Conservation (phyloP, 2,329 filamentous ascomycete species). For the Hypoxylon sp. region DNA sequence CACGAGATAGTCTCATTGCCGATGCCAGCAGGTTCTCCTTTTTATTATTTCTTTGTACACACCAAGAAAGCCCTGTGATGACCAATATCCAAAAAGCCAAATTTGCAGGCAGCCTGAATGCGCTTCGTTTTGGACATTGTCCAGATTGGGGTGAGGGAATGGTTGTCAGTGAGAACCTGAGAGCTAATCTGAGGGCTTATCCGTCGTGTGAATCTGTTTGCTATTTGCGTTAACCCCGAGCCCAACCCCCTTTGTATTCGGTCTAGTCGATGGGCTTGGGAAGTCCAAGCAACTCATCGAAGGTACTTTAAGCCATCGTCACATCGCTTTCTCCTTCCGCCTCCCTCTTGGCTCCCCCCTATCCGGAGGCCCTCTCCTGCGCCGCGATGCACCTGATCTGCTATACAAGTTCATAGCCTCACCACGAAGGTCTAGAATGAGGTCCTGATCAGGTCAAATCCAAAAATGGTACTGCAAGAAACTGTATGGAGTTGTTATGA, state of each 20-base stretch:
- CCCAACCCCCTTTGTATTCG: background rate
- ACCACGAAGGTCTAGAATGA: no score
- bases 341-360: no score
- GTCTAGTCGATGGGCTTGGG: background rate
- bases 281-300: background rate
- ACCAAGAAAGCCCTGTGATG: conserved; percentile 63
- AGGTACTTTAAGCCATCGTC: no score
- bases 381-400: no score
- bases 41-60: conserved; percentile 39
- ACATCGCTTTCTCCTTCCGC: no score
- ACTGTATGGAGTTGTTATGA: no score
- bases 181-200: conserved; percentile 70
- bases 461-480: no score
- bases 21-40: conserved; percentile 28
- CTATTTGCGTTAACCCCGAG: background rate
- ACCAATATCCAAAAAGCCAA: conserved; percentile 70
- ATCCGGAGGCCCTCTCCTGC: no score
- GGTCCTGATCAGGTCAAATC: no score
- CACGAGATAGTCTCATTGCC: conserved; percentile 26
- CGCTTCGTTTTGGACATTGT: conserved; percentile 24
- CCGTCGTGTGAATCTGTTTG: conserved; percentile 10
- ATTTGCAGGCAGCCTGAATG: conserved; percentile 66
- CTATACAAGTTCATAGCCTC: no score
- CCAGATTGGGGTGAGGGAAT: conserved; percentile 46
- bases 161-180: conserved; percentile 69